A percentile compares a stretch with the other conserved stretches of the same genome.
Conservation (phyloP, 179 eudicot species). For the Pouteria campechiana region DNA sequence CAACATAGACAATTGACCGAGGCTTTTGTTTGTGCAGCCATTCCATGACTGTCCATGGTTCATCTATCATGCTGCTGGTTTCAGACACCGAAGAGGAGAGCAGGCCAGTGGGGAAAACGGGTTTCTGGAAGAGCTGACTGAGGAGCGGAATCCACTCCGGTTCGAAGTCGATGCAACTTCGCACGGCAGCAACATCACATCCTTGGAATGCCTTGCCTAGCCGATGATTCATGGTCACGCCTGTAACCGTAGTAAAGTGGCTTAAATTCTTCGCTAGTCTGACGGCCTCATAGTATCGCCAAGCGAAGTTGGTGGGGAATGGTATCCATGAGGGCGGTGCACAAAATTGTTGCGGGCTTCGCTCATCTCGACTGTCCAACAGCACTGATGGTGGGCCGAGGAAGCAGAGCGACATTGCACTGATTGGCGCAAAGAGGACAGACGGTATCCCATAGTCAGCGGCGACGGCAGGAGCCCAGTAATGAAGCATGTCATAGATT, state of each 20-base stretch:
- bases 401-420: too few relatives aligned
- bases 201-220: slow-evolving; percentile 11
- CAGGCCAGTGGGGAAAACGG: slow-evolving; percentile 22
- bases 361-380: too few relatives aligned
- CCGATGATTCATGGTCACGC: slow-evolving; percentile 15
- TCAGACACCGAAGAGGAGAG: slow-evolving; percentile 9
- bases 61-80: neutral
- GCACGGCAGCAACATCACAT: slow-evolving; percentile 17
- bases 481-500: slow-evolving; percentile 12
- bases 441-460: slow-evolving; percentile 4
- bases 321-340: slow-evolving; percentile 12
- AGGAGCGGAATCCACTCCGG: slow-evolving; percentile 24
- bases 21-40: slow-evolving; percentile 26
- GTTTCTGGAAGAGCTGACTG: slow-evolving; percentile 21
- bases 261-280: slow-evolving; percentile 1
- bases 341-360: slow-evolving; percentile 13
- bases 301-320: slow-evolving; percentile 12
- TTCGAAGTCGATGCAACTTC: slow-evolving; percentile 30
- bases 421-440: too few relatives aligned
- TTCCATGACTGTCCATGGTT: slow-evolving; percentile 3
- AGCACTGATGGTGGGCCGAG: too few relatives aligned
- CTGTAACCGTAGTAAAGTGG: slow-evolving; percentile 6
- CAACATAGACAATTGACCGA: slow-evolving; percentile 30
- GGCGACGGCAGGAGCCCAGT: slow-evolving; percentile 21
- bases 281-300: slow-evolving; percentile 18